Conservation (phyloP, 2,329 filamentous ascomycete genomes). For the Sporothrix inflata region DNA sequence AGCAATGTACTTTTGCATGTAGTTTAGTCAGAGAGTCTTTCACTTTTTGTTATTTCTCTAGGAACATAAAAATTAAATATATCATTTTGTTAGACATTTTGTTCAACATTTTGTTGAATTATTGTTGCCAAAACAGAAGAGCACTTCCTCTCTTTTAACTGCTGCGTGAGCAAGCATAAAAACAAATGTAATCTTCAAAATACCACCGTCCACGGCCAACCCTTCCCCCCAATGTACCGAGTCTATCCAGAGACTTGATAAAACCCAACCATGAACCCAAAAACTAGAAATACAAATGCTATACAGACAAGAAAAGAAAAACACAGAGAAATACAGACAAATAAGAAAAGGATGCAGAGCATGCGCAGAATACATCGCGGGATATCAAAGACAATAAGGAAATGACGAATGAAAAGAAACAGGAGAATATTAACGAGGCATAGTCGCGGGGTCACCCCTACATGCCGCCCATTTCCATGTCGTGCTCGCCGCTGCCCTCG, state of each 20-base stretch:
- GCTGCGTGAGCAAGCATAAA: background rate
- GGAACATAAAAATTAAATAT: constrained; percentile 14
- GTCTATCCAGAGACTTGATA: background rate
- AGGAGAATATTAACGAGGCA: no score
- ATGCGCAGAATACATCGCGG: background rate
- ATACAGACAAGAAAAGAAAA: constrained; percentile 5
- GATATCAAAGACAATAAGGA: constrained; percentile 23
- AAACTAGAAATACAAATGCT: constrained; percentile 14
- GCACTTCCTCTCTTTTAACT: constrained; percentile 11
- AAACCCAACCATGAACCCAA: background rate
- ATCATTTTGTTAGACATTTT: no score
- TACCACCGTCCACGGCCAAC: background rate
- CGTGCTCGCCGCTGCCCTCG: constrained; percentile 34
- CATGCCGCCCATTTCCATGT: constrained; percentile 49
- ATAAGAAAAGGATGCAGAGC: background rate
- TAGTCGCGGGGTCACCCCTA: no score
- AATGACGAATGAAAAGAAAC: background rate
- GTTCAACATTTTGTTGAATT: background rate
- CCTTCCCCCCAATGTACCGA: background rate
- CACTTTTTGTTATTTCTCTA: background rate
- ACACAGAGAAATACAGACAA: background rate
- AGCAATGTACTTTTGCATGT: background rate
- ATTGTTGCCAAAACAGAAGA: constrained; percentile 8
- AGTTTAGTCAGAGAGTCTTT: background rate
- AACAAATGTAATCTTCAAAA: background rate